Evolutionary conservation across 352 stramenopile genomes (phyloP), one percentile per base, ranked within the genome.

Genomic region (Phytophthora vignae): DNA sequence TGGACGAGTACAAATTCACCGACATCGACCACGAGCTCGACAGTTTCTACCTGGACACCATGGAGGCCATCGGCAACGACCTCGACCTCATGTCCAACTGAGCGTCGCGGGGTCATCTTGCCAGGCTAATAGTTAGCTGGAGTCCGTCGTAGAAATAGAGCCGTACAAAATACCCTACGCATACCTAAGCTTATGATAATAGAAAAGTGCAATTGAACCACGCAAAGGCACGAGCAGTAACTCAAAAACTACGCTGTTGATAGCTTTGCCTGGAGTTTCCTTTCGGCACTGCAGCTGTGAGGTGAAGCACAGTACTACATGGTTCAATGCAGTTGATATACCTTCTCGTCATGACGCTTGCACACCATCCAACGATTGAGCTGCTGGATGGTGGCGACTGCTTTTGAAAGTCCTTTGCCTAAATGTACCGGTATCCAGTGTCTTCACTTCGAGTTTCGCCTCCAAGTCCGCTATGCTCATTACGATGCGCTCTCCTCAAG

Each of bases 21-120:
- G 86, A 94, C 76, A 91, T 93, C 69, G 85, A 92, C 60, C 84
- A 92, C 69, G 87, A 95, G 74, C 81, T 95, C 54, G 84, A 93
- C 67, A 93, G 71, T 49, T 95, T 95, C 60, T 95, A 95, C 73
- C 58, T 92, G 44, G 81, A 93, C 60, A 85, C 83, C 33, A 90
- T 92, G 61, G 84, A 88, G 40, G 81, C 79, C 12, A 84, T 92
- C 17, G 74, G 78, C 15, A 83, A 82, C 48, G 83, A 90, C 53
- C 57, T 93, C 8, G 82, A 92, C 50, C 74, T 90, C 50, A 78
- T 90, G 60, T 87, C 85, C 14, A 90, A 78, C 71, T 90, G 62
- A 83, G 25, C 8, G 42, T 62, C 38, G 66, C 59, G n/a, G 6
- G n/a, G 38, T 29, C 22, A 27, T 27, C 36, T 8, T 52, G 40